phyloP scores from a whole-genome alignment of 2,329 filamentous ascomycete species.

The Cladosporium sp. region DNA sequence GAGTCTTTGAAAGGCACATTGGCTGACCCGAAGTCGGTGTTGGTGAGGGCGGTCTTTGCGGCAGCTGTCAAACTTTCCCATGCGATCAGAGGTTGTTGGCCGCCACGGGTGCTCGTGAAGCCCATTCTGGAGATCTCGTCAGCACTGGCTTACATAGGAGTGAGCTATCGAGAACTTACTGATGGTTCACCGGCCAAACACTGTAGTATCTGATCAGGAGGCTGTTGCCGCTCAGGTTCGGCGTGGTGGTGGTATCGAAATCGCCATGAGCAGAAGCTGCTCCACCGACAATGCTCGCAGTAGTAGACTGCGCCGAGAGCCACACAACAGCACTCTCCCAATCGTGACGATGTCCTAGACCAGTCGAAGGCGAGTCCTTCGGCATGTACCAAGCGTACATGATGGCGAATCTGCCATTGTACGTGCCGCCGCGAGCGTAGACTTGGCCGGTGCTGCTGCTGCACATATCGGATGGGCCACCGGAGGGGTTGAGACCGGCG shows the following conservation, averaged over 20 bases:
- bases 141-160: neutral
- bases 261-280: conserved; percentile 55
- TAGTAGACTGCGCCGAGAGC: conserved; percentile 44
- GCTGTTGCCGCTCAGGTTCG: conserved; percentile 44
- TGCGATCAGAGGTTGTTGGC: conserved; percentile 45
- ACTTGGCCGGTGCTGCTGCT: conserved; percentile 51
- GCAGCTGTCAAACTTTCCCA: conserved; percentile 51
- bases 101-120: conserved; percentile 67
- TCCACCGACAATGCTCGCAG: conserved; percentile 49
- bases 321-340: conserved; percentile 59
- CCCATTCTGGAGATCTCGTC: conserved; percentile 58
- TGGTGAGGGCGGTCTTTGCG: conserved; percentile 45
- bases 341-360: conserved; percentile 55
- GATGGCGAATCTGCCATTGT: conserved; percentile 47
- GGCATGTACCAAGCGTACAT: conserved; percentile 57
- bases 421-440: conserved; percentile 48
- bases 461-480: conserved; percentile 43
- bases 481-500: conserved; percentile 46
- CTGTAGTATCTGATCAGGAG: conserved; percentile 53
- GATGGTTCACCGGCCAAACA: conserved; percentile 51
- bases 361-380: conserved; percentile 48
- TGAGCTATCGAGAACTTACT: conserved; percentile 39
- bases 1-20: conserved; percentile 51
- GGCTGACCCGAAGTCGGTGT: conserved; percentile 48
- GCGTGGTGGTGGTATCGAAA: conserved; percentile 48